Evolutionary conservation across 441 rosid genomes (phyloP).

Genomic region (Jatropha podagrica): DNA sequence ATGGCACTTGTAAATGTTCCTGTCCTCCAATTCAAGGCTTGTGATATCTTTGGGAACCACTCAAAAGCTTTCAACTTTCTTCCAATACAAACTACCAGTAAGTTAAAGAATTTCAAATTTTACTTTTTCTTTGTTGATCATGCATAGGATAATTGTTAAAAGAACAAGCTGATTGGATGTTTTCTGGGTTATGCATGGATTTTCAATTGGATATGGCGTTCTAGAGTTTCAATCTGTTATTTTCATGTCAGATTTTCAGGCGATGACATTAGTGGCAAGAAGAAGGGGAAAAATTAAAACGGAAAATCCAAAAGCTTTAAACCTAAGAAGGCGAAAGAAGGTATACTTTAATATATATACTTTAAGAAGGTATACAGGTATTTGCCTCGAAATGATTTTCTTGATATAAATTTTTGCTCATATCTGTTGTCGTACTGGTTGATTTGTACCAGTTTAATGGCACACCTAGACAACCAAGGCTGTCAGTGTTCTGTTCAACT

Average conservation of each 20-base stretch:
- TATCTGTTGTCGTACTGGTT: neutral
- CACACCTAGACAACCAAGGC: conserved; percentile 66
- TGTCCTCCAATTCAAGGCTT: conserved; percentile 32
- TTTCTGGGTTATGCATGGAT: neutral
- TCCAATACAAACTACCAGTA: conserved; percentile 38
- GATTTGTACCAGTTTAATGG: conserved; percentile 67
- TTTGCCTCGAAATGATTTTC: neutral
- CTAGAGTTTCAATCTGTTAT: neutral
- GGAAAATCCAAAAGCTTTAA: conserved; percentile 64
- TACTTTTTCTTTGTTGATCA: neutral
- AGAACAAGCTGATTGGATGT: neutral
- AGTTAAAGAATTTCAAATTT: conserved; percentile 22
- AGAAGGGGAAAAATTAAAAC: conserved; percentile 47
- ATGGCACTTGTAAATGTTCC: conserved; percentile 35
- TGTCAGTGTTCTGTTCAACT: conserved; percentile 87
- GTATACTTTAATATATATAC: conserved; percentile 26
- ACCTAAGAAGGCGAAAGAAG: conserved; percentile 67
- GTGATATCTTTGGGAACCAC: conserved; percentile 41
- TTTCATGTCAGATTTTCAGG: conserved; percentile 26
- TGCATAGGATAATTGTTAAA: neutral
- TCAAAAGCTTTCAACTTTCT: conserved; percentile 30
- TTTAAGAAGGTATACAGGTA: conserved; percentile 42
- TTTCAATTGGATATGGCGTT: neutral
- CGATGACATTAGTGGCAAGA: conserved; percentile 40
- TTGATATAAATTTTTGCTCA: neutral